These are phyloP conservation scores for Protomyces lactucae-debilis DNA, from an alignment of 1,139 yeast species.

Conservation along the genomic window DNA sequence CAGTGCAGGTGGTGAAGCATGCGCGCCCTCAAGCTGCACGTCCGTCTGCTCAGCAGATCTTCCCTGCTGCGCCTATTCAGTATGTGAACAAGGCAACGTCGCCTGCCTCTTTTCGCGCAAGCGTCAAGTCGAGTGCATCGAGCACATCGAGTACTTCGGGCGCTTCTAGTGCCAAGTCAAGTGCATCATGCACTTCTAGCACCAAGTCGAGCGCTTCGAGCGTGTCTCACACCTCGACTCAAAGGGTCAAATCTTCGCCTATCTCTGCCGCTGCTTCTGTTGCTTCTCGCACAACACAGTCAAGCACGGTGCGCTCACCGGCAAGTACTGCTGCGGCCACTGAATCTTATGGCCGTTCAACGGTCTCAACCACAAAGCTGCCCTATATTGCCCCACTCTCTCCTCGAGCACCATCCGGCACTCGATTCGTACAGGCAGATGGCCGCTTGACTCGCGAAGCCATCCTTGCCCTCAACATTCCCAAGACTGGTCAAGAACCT, in stretches of 20 bases:
- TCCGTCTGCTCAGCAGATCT: background rate
- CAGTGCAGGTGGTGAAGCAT: background rate
- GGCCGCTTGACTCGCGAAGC: background rate
- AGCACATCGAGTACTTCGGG: background rate
- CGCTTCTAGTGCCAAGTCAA: background rate
- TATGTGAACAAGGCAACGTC: background rate
- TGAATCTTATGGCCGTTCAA: background rate
- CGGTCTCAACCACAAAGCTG: background rate
- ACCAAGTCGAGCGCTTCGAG: background rate
- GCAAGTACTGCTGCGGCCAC: background rate
- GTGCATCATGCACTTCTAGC: too few relatives aligned
- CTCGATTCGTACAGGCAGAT: background rate
- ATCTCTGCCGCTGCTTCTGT: background rate
- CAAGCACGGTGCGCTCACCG: too few relatives aligned
- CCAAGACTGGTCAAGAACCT: background rate
- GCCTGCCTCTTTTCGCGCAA: background rate
- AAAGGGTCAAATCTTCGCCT: background rate
- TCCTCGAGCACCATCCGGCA: background rate
- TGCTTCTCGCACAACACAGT: background rate
- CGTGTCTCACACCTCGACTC: background rate
- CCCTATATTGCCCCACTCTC: background rate
- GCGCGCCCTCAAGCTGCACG: background rate
- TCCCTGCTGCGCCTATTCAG: background rate
- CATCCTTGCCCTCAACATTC: background rate
- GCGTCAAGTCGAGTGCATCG: background rate